Evolutionary conservation across 768 basidiomycete species (phyloP).

Genomic region (Mycena haematopus): DNA sequence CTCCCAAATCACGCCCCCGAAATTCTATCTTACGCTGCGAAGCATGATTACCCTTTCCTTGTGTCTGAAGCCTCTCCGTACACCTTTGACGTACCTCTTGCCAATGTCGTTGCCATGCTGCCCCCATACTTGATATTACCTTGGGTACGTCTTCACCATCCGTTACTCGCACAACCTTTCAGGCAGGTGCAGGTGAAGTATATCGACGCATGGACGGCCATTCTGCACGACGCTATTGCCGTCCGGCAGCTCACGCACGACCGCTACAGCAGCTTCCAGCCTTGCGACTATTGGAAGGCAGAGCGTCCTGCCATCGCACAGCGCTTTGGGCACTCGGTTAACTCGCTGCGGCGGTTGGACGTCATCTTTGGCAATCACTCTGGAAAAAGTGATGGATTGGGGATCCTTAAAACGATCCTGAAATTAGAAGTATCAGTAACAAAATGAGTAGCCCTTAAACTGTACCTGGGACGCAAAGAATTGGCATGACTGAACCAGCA

Average conservation of each 20-base stretch:
- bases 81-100: conserved; percentile 30
- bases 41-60: conserved; percentile 35
- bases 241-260: conserved; percentile 6
- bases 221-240: conserved; percentile 20
- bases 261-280: background rate
- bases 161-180: background rate
- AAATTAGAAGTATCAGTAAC: too few relatives aligned
- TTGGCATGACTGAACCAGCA: too few relatives aligned
- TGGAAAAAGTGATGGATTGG: too few relatives aligned
- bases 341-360: conserved; percentile 17
- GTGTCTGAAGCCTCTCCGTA: conserved; percentile 31
- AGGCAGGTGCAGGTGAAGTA: conserved; percentile 8
- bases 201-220: conserved; percentile 18
- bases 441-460: too few relatives aligned
- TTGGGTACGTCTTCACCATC: conserved; percentile 31
- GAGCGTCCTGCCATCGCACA: conserved; percentile 20
- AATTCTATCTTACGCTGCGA: conserved; percentile 35
- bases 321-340: conserved; percentile 21
- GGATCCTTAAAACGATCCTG: too few relatives aligned
- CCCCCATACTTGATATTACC: conserved; percentile 33
- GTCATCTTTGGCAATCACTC: conserved; percentile 4
- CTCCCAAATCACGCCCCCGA: conserved; percentile 29
- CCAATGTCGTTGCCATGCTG: conserved; percentile 28
- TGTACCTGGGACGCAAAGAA: too few relatives aligned
- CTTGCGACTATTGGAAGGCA: conserved; percentile 13